Evolutionary conservation across 768 basidiomycete species (phyloP).

Genomic region (Leccinum ochraceum): DNA sequence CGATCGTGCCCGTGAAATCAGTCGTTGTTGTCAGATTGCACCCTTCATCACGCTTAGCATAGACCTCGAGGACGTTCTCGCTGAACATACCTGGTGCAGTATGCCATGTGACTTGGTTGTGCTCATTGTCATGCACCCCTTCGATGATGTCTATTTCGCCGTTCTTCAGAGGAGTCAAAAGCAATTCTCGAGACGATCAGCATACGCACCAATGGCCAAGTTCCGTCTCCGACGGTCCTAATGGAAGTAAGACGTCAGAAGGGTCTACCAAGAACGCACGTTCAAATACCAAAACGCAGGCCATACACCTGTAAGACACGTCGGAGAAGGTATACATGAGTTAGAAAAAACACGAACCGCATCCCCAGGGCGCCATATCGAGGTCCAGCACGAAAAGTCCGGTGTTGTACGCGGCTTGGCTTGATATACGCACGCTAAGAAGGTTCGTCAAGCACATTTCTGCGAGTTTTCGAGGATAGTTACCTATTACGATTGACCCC

Average conservation of each 20-base stretch:
- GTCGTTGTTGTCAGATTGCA: slow-evolving; percentile 56
- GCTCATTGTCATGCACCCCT: slow-evolving; percentile 81
- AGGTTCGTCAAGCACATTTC: not conserved
- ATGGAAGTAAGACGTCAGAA: slow-evolving; percentile 7
- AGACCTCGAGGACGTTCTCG: not conserved
- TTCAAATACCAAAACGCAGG: slow-evolving; percentile 70
- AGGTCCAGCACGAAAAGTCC: slow-evolving; percentile 87
- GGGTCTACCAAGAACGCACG: not conserved
- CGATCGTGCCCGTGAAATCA: slow-evolving; percentile 63
- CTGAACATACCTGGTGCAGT: slow-evolving; percentile 53
- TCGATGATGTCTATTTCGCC: slow-evolving; percentile 87
- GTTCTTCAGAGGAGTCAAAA: slow-evolving; percentile 40
- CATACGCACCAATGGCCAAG: slow-evolving; percentile 63
- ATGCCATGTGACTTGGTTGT: slow-evolving; percentile 85
- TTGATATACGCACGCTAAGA: slow-evolving; percentile 74
- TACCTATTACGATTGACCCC: slow-evolving; percentile 67
- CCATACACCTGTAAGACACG: slow-evolving; percentile 60
- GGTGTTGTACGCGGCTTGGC: slow-evolving; percentile 60
- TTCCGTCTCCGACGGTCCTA: slow-evolving; percentile 45
- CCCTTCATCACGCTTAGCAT: slow-evolving; percentile 37
- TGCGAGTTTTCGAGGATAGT: not conserved
- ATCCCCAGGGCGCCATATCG: slow-evolving; percentile 85
- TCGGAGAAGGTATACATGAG: slow-evolving; percentile 4
- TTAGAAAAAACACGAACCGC: slow-evolving; percentile 46
- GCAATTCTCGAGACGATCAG: not conserved